Evolutionary conservation across 2,329 filamentous ascomycete genomes (phyloP).

Genomic region (Hypoxylon sp.): DNA sequence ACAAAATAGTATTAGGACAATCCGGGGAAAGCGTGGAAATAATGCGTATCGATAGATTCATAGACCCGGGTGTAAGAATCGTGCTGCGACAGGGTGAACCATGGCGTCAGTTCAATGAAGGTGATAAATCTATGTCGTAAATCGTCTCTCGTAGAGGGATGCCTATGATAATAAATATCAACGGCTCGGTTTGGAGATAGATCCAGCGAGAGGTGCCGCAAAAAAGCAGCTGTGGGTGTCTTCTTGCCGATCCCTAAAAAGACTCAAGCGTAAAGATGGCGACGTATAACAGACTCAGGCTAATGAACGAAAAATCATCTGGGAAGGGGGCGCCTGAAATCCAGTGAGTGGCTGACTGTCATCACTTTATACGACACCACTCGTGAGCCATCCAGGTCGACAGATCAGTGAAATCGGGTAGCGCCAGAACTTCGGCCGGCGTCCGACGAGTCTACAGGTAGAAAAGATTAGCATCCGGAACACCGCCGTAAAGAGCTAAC

Average conservation of each 20-base stretch:
- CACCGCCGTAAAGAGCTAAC: background rate
- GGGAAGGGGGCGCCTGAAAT: slow-evolving; percentile 5
- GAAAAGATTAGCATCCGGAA: slow-evolving; percentile 31
- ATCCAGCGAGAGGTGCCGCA: slow-evolving; percentile 14
- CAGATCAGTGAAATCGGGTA: slow-evolving; percentile 49
- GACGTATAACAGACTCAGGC: slow-evolving; percentile 4
- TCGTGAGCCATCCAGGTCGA: slow-evolving; percentile 5
- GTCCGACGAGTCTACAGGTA: slow-evolving; percentile 49
- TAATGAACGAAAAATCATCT: slow-evolving; percentile 1
- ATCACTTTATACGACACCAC: slow-evolving; percentile 7
- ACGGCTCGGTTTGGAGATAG: slow-evolving; percentile 31
- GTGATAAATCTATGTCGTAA: slow-evolving; percentile 53
- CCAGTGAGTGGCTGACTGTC: background rate
- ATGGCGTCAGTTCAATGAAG: slow-evolving; percentile 41
- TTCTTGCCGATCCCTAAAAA: slow-evolving; percentile 17
- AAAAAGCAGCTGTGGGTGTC: slow-evolving; percentile 6
- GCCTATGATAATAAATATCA: slow-evolving; percentile 45
- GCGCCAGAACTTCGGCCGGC: slow-evolving; percentile 50
- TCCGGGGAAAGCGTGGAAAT: slow-evolving; percentile 31
- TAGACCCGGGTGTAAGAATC: slow-evolving; percentile 32
- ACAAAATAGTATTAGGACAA: slow-evolving; percentile 49
- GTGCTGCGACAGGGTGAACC: slow-evolving; percentile 29
- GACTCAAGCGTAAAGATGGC: slow-evolving; percentile 3
- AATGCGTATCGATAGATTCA: slow-evolving; percentile 29
- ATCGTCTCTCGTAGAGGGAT: slow-evolving; percentile 51